Conservation (phyloP, 768 basidiomycete genomes). For the Suillus tomentosus region DNA sequence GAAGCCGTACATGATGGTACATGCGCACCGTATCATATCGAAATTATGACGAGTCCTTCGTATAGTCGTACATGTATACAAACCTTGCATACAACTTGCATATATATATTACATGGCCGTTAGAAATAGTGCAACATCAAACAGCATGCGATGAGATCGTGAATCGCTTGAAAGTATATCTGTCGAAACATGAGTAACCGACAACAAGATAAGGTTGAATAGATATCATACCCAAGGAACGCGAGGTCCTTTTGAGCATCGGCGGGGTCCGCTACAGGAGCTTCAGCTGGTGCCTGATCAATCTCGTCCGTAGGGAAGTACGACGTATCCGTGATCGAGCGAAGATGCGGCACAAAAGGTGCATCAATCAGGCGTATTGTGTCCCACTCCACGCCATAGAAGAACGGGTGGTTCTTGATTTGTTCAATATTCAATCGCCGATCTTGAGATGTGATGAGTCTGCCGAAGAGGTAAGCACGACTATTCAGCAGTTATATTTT, state of each 20-base stretch:
- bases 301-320: slow-evolving; percentile 97
- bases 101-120: neutral
- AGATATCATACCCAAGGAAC: slow-evolving; percentile 57
- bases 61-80: neutral
- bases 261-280: slow-evolving; percentile 37
- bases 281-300: slow-evolving; percentile 66
- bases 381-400: slow-evolving; percentile 94
- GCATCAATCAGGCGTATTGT: slow-evolving; percentile 86
- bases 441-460: slow-evolving; percentile 85
- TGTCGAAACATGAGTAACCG: slow-evolving; percentile 29
- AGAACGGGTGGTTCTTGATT: slow-evolving; percentile 91
- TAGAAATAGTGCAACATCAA: slow-evolving; percentile 23
- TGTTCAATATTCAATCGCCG: slow-evolving; percentile 78
- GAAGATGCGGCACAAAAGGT: slow-evolving; percentile 94
- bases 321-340: slow-evolving; percentile 94
- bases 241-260: slow-evolving; percentile 59
- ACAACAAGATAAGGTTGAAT: slow-evolving; percentile 7
- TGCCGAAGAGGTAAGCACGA: slow-evolving; percentile 27
- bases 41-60: neutral
- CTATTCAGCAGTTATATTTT: neutral
- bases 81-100: neutral
- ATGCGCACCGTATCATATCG: neutral
- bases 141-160: slow-evolving; percentile 60
- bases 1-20: neutral
- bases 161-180: slow-evolving; percentile 83